Conservation (phyloP, 1,284 basidiomycete species). For the Pyrrhoderma lamaoense region DNA sequence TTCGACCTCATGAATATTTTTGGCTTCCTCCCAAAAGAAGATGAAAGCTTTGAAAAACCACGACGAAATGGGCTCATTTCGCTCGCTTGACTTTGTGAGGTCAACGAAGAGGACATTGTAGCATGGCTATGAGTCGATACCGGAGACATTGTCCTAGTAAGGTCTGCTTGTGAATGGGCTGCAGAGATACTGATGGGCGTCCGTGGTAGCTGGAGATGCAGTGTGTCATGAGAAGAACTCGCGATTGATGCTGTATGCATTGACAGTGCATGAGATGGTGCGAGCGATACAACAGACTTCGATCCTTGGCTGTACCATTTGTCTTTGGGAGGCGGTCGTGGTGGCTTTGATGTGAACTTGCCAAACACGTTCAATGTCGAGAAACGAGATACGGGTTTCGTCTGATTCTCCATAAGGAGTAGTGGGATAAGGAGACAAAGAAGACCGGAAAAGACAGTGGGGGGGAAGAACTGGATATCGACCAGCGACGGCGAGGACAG, state of each 20-base stretch:
- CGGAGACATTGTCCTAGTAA: slow-evolving; percentile 12
- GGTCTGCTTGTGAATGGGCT: slow-evolving; percentile 12
- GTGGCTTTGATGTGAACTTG: slow-evolving; percentile 37
- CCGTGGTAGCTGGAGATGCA: slow-evolving; percentile 7
- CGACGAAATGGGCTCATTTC: slow-evolving; percentile 16
- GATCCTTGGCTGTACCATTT: slow-evolving; percentile 31
- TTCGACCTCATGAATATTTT: slow-evolving; percentile 14
- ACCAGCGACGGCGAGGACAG: slow-evolving; percentile 12
- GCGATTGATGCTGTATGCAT: slow-evolving; percentile 34
- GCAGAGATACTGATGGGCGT: slow-evolving; percentile 9
- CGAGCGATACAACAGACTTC: slow-evolving; percentile 17
- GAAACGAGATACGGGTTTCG: slow-evolving; percentile 43
- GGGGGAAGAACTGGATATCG: slow-evolving; percentile 11
- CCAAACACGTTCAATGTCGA: slow-evolving; percentile 52
- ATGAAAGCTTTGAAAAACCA: slow-evolving; percentile 19
- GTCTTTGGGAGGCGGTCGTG: slow-evolving; percentile 57
- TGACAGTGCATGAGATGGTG: slow-evolving; percentile 28
- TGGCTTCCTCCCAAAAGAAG: slow-evolving; percentile 15
- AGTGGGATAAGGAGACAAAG: no score
- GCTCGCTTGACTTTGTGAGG: neutral
- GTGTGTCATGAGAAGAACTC: slow-evolving; percentile 14
- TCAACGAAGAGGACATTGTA: neutral
- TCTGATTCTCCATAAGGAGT: slow-evolving; percentile 14
- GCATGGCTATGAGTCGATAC: slow-evolving; percentile 9
- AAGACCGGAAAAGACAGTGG: neutral